phyloP scores from a whole-genome alignment of 1,139 yeast species.

The Blastobotrys capitulatus region DNA sequence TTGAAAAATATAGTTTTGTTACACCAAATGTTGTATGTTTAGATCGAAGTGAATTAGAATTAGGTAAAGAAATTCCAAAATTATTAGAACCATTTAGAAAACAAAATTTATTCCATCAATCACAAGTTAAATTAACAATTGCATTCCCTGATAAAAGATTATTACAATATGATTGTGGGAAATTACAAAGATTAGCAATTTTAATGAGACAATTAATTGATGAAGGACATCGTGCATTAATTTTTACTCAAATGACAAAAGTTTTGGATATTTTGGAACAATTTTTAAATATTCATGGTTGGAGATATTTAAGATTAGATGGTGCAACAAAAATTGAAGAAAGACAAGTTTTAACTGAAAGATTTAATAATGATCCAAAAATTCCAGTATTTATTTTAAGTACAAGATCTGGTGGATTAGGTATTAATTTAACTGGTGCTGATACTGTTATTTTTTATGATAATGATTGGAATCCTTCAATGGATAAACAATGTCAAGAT shows the following conservation, averaged over 20 bases:
- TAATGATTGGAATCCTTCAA: slow-evolving; percentile 99
- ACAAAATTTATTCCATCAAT: slow-evolving; percentile 60
- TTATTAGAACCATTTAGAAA: slow-evolving; percentile 14
- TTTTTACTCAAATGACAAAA: slow-evolving; percentile 97
- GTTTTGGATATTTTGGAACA: slow-evolving; percentile 91
- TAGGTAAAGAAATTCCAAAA: slow-evolving; percentile 34
- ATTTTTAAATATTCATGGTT: slow-evolving; percentile 90
- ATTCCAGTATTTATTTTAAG: slow-evolving; percentile 91
- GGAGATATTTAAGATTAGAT: slow-evolving; percentile 88
- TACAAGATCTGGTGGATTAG: slow-evolving; percentile 96
- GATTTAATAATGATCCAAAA: slow-evolving; percentile 79
- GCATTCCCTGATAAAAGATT: slow-evolving; percentile 95
- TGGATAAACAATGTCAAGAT: slow-evolving; percentile 99
- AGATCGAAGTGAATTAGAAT: slow-evolving; percentile 58
- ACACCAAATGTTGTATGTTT: slow-evolving; percentile 83
- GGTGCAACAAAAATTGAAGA: slow-evolving; percentile 98
- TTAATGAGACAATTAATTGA: slow-evolving; percentile 72
- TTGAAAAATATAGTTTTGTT: slow-evolving; percentile 77
- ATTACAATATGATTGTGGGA: slow-evolving; percentile 95
- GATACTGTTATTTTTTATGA: slow-evolving; percentile 99
- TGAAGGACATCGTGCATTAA: slow-evolving; percentile 87
- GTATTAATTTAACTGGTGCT: slow-evolving; percentile 96
- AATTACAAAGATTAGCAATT: slow-evolving; percentile 75
- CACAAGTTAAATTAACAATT: slow-evolving; percentile 83
- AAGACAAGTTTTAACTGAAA: slow-evolving; percentile 87